Base-by-base conservation (phyloP, 441 rosid genomes). In the Pelargonium myrrhifolium region DNA sequence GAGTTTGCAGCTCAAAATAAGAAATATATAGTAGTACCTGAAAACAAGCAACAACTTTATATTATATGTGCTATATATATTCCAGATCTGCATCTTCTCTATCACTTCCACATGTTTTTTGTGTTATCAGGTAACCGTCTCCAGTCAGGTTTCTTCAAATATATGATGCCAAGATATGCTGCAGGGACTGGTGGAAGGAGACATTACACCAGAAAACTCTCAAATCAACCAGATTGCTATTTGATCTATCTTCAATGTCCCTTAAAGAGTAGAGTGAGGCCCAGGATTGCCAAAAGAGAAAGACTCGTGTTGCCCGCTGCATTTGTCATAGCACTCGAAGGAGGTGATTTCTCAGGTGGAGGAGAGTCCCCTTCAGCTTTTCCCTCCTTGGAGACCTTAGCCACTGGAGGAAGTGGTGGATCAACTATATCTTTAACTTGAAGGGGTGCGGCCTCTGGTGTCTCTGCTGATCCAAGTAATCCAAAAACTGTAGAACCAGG, bases 391-490 rank as follows among this genome's bases (percentile, higher is more conserved):
- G 51, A 9, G 77, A n/a, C 60, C 28, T 47, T 39, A 6, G 70
- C 37, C 39, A 83, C 83, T 2, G 82, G 68, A 6, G 90, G 88
- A 20, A 86, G 79, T 43, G 90, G 88, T 14, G 90, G 88, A 47
- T 82, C 84, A 1, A 77, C 73, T 1, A 80, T 70, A 21, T 80
- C 82, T 5, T 71, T 72, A 59, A 80, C 79, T 0, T 73, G 69
- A 8, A 89, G 85, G 56, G 78, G 37, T 5, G 93, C 96, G 31
- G 61, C 67, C 66, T 80, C 79, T 2, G 88, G 85, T 65, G 85
- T n/a, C 9, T n/a, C 58, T 51, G 58, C 17, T n/a, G 17, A 21
- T 15, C 58, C 58, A 17, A 51, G 17, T 6, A 51, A 4, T n/a
- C 18, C 21, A 15, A 15, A 0, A n/a, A 14, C 15, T 51, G 82